phyloP scores from a whole-genome alignment of 139 green algal species.

The Coelastrella sp. region DNA sequence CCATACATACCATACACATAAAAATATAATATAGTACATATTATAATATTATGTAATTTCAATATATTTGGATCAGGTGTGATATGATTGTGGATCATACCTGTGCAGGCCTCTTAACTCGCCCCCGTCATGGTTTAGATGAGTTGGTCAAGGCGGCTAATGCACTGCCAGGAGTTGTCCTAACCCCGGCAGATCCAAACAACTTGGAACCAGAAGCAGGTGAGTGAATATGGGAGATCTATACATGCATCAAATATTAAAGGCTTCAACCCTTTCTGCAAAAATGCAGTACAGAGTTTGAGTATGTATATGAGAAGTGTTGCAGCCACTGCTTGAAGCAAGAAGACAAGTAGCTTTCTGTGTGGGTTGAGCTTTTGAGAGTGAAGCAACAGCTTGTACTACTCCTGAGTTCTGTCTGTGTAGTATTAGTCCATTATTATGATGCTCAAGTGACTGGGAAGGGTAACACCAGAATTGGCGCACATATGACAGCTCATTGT shows the following conservation, averaged over 20 bases:
- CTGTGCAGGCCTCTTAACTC: constrained; percentile 3
- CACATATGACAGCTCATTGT: neutral
- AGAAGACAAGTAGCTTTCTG: neutral
- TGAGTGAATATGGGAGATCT: neutral
- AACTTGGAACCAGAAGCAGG: constrained; percentile 39
- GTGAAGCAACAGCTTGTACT: too few species aligned
- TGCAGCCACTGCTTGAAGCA: too few species aligned
- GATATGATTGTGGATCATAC: neutral
- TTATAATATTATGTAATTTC: too few species aligned
- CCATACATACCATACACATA: too few species aligned
- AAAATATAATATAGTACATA: too few species aligned
- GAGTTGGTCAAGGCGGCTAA: constrained; percentile 24
- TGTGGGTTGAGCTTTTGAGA: too few species aligned
- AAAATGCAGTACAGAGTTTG: too few species aligned
- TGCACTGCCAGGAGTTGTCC: constrained; percentile 14
- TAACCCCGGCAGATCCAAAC: constrained; percentile 21
- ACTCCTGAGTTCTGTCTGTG: too few species aligned
- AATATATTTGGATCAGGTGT: too few species aligned
- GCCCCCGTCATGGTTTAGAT: neutral
- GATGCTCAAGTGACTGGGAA: too few species aligned
- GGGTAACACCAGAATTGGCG: neutral
- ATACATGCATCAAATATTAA: neutral
- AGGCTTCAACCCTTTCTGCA: neutral
- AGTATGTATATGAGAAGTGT: too few species aligned
- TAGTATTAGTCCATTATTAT: too few species aligned